Base-by-base conservation (phyloP, 1,284 basidiomycete genomes). In the Fistulina hepatica region DNA sequence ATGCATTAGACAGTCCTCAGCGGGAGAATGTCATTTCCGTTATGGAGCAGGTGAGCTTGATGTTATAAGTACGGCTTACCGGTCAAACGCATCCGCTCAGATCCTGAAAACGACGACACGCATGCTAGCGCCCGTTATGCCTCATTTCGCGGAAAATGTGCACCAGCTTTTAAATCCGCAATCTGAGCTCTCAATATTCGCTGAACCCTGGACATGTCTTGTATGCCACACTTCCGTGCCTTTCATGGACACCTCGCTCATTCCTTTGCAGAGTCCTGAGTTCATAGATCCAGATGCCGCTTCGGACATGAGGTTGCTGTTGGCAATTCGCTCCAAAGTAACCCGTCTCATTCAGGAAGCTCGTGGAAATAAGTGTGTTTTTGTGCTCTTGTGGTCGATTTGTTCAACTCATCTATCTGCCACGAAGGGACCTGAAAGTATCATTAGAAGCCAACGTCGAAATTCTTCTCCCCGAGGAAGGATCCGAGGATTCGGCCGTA, bases 61-160 rank as follows among this genome's bases (percentile, higher is more conserved):
- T 21, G 7, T 25, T 21, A 2, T 3, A 31, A 3, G 13, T 3
- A 13, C n/a, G 24, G 20, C 3, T 2, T 13, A 5, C 2, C n/a
- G 15, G 12, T 26, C 11, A 6, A 17, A 32, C 25, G 21, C 24
- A 31, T 12, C 21, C 19, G 16, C 13, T 4, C 51, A 91, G 86
- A 66, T 82, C 24, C 57, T 97, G 35, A 59, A 65, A 17, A 78
- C 76, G 1, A 72, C 92, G 58, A 74, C 74, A 0, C 70, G 69
- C 5, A 69, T 92, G 11, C 64, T 94, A 30, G 88, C 90, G 0
- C 95, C 94, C 0, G 79, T 97, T 20, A 66, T 86, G 4, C 94
- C 95, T 2, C 85, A 95, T 53, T 71, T 97, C 3, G 85, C 90
- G 0, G 93, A 97, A 60, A 94, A 98, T 55, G 76, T 95, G 34